These are phyloP conservation scores for Sporothrix dimorphospora DNA, from an alignment of 2,329 filamentous ascomycete genomes.

Conservation along the genomic window DNA sequence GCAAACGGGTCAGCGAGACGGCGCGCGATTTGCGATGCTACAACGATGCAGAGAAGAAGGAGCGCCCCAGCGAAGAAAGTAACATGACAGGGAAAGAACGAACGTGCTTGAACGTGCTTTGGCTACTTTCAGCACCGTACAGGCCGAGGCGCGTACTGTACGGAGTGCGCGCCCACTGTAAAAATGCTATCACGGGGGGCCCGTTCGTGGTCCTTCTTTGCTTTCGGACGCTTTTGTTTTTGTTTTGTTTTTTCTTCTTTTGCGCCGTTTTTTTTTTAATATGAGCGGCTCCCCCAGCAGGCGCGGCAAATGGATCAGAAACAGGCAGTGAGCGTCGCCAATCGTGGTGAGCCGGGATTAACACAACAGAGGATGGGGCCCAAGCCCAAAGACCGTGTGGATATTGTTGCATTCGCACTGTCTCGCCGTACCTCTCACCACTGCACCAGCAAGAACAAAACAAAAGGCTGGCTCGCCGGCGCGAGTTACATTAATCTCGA, in stretches of 20 bases:
- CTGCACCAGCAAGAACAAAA: neutral
- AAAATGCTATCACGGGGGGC: neutral
- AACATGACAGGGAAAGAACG: slow-evolving; percentile 10
- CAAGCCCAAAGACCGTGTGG: slow-evolving; percentile 1
- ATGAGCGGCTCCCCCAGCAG: neutral
- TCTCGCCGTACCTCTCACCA: neutral
- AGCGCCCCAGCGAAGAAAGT: neutral
- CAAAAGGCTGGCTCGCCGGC: slow-evolving; percentile 5
- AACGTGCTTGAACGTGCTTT: neutral
- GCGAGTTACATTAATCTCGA: slow-evolving; percentile 39
- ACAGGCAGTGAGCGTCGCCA: slow-evolving; percentile 10
- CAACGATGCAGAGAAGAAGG: neutral
- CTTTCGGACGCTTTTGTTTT: neutral
- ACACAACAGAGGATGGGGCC: neutral
- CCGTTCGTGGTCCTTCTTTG: neutral
- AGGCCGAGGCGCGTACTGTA: slow-evolving; percentile 24
- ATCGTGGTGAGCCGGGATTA: slow-evolving; percentile 10
- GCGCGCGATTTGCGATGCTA: slow-evolving; percentile 4
- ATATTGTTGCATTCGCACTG: neutral
- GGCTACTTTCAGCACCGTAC: slow-evolving; percentile 22
- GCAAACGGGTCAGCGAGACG: neutral
- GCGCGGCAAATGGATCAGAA: slow-evolving; percentile 1
- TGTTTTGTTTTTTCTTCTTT: slow-evolving; percentile 13
- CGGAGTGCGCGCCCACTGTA: neutral
- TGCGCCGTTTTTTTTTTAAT: neutral